Base-by-base conservation (phyloP, 2,329 filamentous ascomycete genomes). In the Beauveria asiatica region DNA sequence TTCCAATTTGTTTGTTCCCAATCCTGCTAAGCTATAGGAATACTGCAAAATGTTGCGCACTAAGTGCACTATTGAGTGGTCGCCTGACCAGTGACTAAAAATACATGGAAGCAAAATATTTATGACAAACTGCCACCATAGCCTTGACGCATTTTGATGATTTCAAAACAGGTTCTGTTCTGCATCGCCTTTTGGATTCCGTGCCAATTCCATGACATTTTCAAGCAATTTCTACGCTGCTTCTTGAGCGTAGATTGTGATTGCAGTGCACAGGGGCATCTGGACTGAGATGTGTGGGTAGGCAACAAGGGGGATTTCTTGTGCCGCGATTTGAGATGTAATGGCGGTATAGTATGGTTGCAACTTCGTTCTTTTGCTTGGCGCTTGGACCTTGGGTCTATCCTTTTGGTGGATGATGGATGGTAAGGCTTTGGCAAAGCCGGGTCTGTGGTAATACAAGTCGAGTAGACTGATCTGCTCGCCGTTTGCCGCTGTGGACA, bases 41-140 rank as follows among this genome's bases (percentile, higher is more conserved):
- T 57, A 57, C 33, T 50, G 42, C 44, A 50, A 42, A 42, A 5
- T 13, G n/a, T 27, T 41, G 37, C 37, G 45, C 23, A 23, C 30
- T 9, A 41, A 33, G 13, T 45, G 56, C 27, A 33, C 9, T 45
- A 48, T 23, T n/a, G 48, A 49, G n/a, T 51, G 56, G 46, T 58
- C 56, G 56, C 25, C 25, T 52, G 46, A 58, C 56, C 46, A 16
- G 30, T 3, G 10, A 45, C 39, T 58, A 58, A 58, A 37, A 52
- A 49, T 58, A 58, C 56, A 58, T 23, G n/a, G 17, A 56, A 44
- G 46, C 45, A 42, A 44, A 58, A 39, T 30, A 44, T 6, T 37
- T 37, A 5, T 30, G 23, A 33, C 6, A 41, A 52, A 13, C 46
- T 33, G 48, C 45, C 13, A 6, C 37, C 37, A 7, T 37, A 17